Evolutionary conservation across 2,329 filamentous ascomycete species (phyloP), one percentile per base, ranked within the genome.

Genomic region (Lachnellula suecica): DNA sequence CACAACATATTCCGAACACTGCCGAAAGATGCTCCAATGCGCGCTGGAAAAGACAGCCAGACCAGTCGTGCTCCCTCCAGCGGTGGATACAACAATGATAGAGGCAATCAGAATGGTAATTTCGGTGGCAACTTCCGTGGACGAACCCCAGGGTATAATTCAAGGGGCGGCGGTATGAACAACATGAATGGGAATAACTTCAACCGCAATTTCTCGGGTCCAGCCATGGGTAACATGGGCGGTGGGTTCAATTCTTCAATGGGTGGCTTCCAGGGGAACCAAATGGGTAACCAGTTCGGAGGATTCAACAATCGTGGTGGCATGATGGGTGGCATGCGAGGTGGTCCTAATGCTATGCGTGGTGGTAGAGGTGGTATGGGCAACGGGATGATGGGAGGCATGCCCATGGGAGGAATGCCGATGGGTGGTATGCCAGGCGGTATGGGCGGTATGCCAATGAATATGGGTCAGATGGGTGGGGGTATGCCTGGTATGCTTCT

Each of bases 1-100:
- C 79, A 81, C 60, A 97, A 97, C 68, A 91, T 92, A 0, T 97
- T 96, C 81, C 87, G 88, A 59, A 97, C 91, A 0, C 74, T 95
- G 4, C 92, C 91, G 17, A 96, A 96, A 73, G 92, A 96, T 68
- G 87, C 88, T 0, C 91, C 89, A 0, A 79, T 81, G 62, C 83
- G 89, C 24, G 78, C 76, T 52, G 85, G 79, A 34, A 86, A 90
- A 66, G 82, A 85, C 40, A 74, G 77, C 40, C 63, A 63, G 77
- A 59, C 82, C 54, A 83, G 83, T 48, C 78, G 83, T 25, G 69
- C 75, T 51, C 69, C 74, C 27, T 67, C 77, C 44, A n/a, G n/a
- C n/a, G 73, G 76, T 42, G 70, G 71, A 49, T 82, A 79, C 68
- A 79, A 78, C 47, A 78, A 74, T 63, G 75, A 74, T 52, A 52